Base-by-base conservation (phyloP, 2,329 filamentous ascomycete species). In the Dactylellina cionopaga region DNA sequence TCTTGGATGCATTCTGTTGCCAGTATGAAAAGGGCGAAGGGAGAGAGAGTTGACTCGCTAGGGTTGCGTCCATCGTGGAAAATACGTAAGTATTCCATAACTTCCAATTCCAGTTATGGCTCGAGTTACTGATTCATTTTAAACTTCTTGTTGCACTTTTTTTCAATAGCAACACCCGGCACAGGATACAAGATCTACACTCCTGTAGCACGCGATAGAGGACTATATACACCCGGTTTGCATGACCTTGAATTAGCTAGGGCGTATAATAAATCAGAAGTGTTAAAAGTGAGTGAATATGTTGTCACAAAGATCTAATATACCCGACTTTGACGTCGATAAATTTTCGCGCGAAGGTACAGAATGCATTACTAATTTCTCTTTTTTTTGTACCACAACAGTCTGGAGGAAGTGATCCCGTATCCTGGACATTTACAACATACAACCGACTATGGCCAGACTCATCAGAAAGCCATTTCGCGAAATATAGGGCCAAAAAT, bases 21-120 rank as follows among this genome's bases (percentile, higher is more conserved):
- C 15, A 25, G 19, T 11, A 47, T 27, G 43, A 17, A 5, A 11
- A 47, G 13, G 22, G 17, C 9, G 7, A 11, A 47, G 13, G 22
- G 17, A 17, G n/a, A 43, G 2, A 43, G 22, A 9, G 39, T 43
- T 19, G 7, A 2, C 3, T 47, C 43, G 11, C 2, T 47, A 7
- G 43, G 43, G 11, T 27, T 47, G 22, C 43, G 43, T 13, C 43
- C 43, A 15, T 47, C 43, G 4, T 47, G 43, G 43, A 47, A 47
- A 47, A 25, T 47, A 47, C 19, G 43, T 47, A 25, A 25, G 22
- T 47, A n/a, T 27, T 11, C 19, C 25, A n/a, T 11, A 9, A 5
- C 17, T 47, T 25, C 4, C 11, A 25, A 47, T 25, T 9, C 19
- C 17, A n/a, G n/a, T n/a, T n/a, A n/a, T n/a, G n/a, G n/a, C n/a